Conservation (phyloP, 2,329 filamentous ascomycete species). For the Stachybotrys echinatus region DNA sequence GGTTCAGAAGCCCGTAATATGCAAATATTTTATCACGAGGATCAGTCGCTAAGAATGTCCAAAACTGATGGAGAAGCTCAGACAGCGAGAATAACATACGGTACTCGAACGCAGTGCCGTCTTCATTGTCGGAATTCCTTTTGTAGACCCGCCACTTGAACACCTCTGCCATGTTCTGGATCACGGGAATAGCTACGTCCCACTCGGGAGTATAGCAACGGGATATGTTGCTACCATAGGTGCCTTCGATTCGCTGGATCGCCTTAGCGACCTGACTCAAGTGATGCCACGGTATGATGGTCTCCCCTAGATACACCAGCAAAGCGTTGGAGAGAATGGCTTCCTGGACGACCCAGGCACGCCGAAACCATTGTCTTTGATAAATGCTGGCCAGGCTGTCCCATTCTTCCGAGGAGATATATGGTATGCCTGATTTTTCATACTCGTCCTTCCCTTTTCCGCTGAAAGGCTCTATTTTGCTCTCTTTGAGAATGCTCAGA, state of each 20-base stretch:
- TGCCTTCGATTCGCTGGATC: conserved; percentile 10
- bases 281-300: conserved; percentile 9
- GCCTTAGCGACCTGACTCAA: conserved; percentile 13
- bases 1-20: conserved; percentile 15
- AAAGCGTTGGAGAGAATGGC: conserved; percentile 14
- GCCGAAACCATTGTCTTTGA: conserved; percentile 20
- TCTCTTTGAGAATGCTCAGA: conserved; percentile 9
- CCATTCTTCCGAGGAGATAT: conserved; percentile 11
- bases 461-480: conserved; percentile 13
- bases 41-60: conserved; percentile 17
- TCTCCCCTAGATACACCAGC: conserved; percentile 16
- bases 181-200: conserved; percentile 14
- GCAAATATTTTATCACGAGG: conserved; percentile 19
- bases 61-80: conserved; percentile 12
- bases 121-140: conserved; percentile 2
- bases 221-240: conserved; percentile 8
- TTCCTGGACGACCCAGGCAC: conserved; percentile 22
- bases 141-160: conserved; percentile 12
- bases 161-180: conserved; percentile 18
- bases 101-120: conserved; percentile 4
- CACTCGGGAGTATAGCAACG: conserved; percentile 9
- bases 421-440: conserved; percentile 10
- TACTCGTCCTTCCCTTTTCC: conserved; percentile 14
- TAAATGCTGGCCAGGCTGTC: conserved; percentile 13
- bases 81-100: conserved; percentile 9